Base-by-base conservation (phyloP, 306 rosid species). In the Crataegus laevigata region DNA sequence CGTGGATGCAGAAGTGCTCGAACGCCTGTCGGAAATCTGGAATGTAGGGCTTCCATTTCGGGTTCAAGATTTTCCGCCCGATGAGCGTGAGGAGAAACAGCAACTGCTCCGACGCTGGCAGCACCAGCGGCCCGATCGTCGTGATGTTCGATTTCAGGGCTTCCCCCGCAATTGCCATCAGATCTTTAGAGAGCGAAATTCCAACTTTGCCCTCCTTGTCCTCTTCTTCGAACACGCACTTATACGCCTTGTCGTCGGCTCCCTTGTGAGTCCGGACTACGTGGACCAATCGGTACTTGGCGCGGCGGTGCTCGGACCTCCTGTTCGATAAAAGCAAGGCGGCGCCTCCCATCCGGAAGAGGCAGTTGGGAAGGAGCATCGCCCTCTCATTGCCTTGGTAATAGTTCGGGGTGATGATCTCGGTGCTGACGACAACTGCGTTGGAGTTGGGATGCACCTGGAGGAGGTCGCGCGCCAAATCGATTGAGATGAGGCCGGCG, bases 131-230 rank as follows among this genome's bases (percentile, higher is more conserved):
- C 3, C 99, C 99, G 68, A 94, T 94, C 0, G 99, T 94, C 0
- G 97, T 94, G 42, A 94, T 94, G 75, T 94, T 94, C 2, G 97
- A 94, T 28, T 94, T 94, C 12, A 94, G 51, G 6, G 99, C 99
- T 29, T 94, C 99, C 2, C 99, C 99, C 8, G 99, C 99, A 4
- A 94, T 94, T 1, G 99, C 99, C 99, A 94, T 94, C 3, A 94
- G 97, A 40, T 94, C 99, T 18, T 94, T 94, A 0, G 86, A 81
- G 1, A 94, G 88, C 0, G 91, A 84, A 58, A 92, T 94, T 3
- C 99, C 99, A 0, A 94, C 97, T 7, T 94, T 94, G 4, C 99
- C 93, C 22, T 92, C 99, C 70, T 40, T 79, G 68, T 94, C 99
- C 29, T 94, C 91, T 14, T 94, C 91, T 11, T 94, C 97, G 45